Evolutionary conservation across 768 basidiomycete species (phyloP), one percentile per base, ranked within the genome.

Genomic region (Amanita inopinata): DNA sequence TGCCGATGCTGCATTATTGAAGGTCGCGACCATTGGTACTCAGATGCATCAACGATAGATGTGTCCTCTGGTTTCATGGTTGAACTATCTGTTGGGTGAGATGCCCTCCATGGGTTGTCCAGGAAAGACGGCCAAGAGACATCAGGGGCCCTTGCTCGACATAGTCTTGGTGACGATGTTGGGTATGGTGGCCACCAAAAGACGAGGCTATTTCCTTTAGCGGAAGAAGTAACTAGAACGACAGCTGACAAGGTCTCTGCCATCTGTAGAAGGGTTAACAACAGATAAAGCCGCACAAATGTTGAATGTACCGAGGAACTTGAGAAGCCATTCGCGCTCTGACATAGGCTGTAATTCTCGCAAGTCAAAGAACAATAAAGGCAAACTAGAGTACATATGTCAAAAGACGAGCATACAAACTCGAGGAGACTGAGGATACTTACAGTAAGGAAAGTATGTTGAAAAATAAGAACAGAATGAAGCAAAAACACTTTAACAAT

Each of bases 151-250:
- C 69, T 66, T 2, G 89, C 76, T 38, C 91, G 79, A 39, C 76
- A 73, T 20, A 94, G 73, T 44, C 92, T 72, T 3, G 79, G 69
- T 4, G 77, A 70, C 1, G 76, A 62, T 9, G 63, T 52, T 10
- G 89, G 87, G 10, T 66, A 67, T 10, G 87, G 81, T 0, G 92
- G 92, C 83, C 89, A 94, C 48, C 85, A 71, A 56, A 80, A 91
- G 40, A 89, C 82, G 4, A 91, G 63, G 50, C 68, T 82, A 7
- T 80, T 76, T 19, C 84, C 87, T 53, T 80, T 85, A 5, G 86
- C 80, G 6, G 89, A 91, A 9, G 82, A 80, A 3, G 87, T 87
- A 32, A 90, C 85, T 25, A 96, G 75, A 3, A 93, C 62, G 47
- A 94, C 69, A 7, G 87, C 82, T 35, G 92, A 65, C 23, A 96